These are phyloP conservation scores for Nematodospora anomalae DNA, from an alignment of 1,139 yeast genomes.

Conservation along the genomic window DNA sequence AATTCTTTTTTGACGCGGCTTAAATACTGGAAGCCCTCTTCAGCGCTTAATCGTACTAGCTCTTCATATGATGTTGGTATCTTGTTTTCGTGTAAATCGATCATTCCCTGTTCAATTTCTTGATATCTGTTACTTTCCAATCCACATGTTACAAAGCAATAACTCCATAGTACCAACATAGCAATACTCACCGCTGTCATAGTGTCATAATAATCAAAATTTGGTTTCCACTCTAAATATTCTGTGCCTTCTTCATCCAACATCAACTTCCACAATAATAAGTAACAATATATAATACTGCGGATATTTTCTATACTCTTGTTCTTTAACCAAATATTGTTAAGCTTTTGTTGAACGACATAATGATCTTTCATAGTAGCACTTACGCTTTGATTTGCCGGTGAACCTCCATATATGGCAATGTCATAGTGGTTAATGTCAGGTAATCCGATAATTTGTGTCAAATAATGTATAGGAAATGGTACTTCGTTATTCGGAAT, in stretches of 20 bases:
- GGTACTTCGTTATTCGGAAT: slow-evolving; percentile 17
- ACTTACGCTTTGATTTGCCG: slow-evolving; percentile 75
- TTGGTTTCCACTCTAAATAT: slow-evolving; percentile 30
- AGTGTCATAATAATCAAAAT: slow-evolving; percentile 36
- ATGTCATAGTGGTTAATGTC: slow-evolving; percentile 75
- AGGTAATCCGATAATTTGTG: slow-evolving; percentile 63
- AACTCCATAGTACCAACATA: slow-evolving; percentile 51
- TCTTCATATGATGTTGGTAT: slow-evolving; percentile 20
- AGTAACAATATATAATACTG: slow-evolving; percentile 62
- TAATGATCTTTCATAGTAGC: slow-evolving; percentile 57
- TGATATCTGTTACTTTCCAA: slow-evolving; percentile 33
- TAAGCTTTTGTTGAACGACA: slow-evolving; percentile 52
- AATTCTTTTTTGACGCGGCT: slow-evolving; percentile 33
- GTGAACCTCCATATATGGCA: slow-evolving; percentile 79
- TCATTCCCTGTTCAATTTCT: slow-evolving; percentile 16
- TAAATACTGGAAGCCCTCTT: slow-evolving; percentile 44
- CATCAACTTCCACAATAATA: slow-evolving; percentile 62
- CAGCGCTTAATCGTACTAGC: slow-evolving; percentile 21
- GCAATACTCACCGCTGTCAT: slow-evolving; percentile 49
- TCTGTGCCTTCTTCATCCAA: slow-evolving; percentile 21
- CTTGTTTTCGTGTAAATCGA: slow-evolving; percentile 9
- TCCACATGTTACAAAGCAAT: slow-evolving; percentile 42
- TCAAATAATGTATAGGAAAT: slow-evolving; percentile 64
- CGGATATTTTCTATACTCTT: slow-evolving; percentile 37
- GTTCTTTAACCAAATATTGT: slow-evolving; percentile 46